Evolutionary conservation across 495 filamentous ascomycete species (phyloP), one percentile per base, ranked within the genome.

Genomic region (Talaromyces borbonicus): DNA sequence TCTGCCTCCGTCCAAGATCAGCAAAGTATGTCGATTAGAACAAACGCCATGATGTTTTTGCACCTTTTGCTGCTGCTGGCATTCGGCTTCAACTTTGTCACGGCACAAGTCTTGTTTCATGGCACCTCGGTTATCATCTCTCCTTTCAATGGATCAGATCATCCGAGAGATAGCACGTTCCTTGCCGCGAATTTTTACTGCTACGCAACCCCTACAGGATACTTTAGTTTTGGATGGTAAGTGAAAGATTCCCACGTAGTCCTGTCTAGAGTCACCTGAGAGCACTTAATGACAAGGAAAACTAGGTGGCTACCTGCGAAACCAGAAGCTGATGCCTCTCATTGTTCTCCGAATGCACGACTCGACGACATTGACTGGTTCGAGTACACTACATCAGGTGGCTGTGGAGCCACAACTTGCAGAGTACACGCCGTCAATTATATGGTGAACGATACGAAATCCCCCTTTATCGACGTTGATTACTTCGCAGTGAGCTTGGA

Each of bases 151-250:
- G 37, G 23, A 3, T 40, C 37, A 8, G 18, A 20, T 15, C 37
- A 40, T 11, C 37, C 37, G 23, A 40, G 23, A n/a, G 23, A 40
- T 25, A 40, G 37, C 23, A 40, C 8, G 8, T 40, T 40, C 37
- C 18, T 3, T 11, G 15, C 37, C 3, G 37, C 37, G 8, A 40
- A 40, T n/a, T 40, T 40, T 15, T 40, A 22, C 37, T 40, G 18
- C n/a, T 40, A 40, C 23, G 37, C 37, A n/a, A 25, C 18, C 11
- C 37, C 37, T 20, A 40, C 37, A 15, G 37, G 37, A n/a, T 40
- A 40, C 23, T 40, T 40, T n/a, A 40, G 5, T 25, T 40, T 40
- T 40, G 37, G 37, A 40, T 40, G 37, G 37, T 40, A 40, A 18
- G 37, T 40, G 18, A 22, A 20, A 40, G 12, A 5, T 40, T 15